A percentile compares a stretch with the other conserved stretches of the same genome.
phyloP scores from a whole-genome alignment of 306 rosid genomes.

The Vigna hirtella region DNA sequence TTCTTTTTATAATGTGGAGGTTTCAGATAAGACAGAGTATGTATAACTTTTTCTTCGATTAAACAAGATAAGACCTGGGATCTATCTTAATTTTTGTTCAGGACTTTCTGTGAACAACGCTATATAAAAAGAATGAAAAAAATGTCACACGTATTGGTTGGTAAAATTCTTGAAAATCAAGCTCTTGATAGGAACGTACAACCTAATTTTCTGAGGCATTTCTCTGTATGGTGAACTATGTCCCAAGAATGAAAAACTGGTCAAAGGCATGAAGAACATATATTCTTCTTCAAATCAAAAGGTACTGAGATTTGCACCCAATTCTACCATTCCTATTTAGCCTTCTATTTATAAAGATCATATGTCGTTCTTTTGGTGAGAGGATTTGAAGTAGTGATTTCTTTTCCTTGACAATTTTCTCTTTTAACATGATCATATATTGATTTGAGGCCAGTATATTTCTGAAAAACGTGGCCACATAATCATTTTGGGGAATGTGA shows the following conservation, averaged over 20 bases:
- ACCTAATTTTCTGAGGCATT: slow-evolving; percentile 6
- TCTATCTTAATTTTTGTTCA: background rate
- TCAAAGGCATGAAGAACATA: background rate
- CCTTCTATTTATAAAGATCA: background rate
- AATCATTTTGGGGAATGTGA: background rate
- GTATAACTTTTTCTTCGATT: too few relatives aligned
- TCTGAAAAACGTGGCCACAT: background rate
- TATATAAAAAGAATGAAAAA: background rate
- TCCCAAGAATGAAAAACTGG: slow-evolving; percentile 1
- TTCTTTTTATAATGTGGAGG: too few relatives aligned
- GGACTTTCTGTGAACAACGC: background rate
- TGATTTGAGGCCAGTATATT: background rate
- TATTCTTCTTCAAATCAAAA: slow-evolving; percentile 17
- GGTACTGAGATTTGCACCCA: background rate
- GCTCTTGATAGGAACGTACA: slow-evolving; percentile 15
- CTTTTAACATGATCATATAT: background rate
- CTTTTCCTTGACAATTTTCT: background rate
- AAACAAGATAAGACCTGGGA: background rate
- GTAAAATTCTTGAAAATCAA: background rate
- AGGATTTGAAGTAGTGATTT: background rate
- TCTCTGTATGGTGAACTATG: background rate
- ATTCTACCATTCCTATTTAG: background rate
- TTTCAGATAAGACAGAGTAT: too few relatives aligned
- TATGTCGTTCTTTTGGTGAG: background rate
- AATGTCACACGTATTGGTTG: background rate